These are phyloP conservation scores for Elongisporangium undulatum DNA, from an alignment of 352 stramenopile species.

Conservation along the genomic window DNA sequence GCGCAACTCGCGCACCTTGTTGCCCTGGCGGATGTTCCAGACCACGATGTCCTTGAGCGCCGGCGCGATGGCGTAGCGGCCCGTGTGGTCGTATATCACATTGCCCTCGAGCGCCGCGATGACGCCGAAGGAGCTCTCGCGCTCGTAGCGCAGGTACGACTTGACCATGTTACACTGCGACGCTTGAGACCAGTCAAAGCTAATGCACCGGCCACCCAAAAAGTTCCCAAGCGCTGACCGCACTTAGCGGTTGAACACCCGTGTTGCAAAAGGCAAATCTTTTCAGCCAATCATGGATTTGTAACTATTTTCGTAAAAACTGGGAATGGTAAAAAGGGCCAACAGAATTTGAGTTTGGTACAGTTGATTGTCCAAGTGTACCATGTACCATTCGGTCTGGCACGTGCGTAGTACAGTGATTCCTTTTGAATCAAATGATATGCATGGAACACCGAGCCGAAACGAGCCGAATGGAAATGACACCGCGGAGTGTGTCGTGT, in stretches of 20 bases:
- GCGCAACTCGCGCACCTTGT: slow-evolving; percentile 72
- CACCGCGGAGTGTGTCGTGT: not conserved
- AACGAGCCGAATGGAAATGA: not conserved
- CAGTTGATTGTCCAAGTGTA: not conserved
- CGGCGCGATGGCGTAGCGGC: slow-evolving; percentile 81
- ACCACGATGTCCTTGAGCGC: slow-evolving; percentile 89
- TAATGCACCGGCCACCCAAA: not conserved
- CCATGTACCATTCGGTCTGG: not conserved
- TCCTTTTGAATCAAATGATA: not conserved
- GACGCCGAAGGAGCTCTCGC: slow-evolving; percentile 86
- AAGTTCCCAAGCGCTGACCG: not conserved
- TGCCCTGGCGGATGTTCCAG: slow-evolving; percentile 90
- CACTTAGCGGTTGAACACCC: not conserved
- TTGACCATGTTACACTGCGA: slow-evolving; percentile 72
- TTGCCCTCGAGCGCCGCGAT: slow-evolving; percentile 88
- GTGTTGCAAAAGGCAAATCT: not conserved
- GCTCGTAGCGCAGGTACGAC: slow-evolving; percentile 92
- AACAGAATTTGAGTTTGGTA: not conserved
- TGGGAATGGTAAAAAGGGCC: not conserved
- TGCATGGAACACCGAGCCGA: not conserved
- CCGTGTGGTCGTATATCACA: slow-evolving; percentile 83
- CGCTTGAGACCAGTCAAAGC: not conserved
- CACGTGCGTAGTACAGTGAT: not conserved
- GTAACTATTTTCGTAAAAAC: not conserved
- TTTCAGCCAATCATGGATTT: not conserved